These are phyloP conservation scores for Nidularia sp. DNA, from an alignment of 768 basidiomycete species.

Conservation along the genomic window DNA sequence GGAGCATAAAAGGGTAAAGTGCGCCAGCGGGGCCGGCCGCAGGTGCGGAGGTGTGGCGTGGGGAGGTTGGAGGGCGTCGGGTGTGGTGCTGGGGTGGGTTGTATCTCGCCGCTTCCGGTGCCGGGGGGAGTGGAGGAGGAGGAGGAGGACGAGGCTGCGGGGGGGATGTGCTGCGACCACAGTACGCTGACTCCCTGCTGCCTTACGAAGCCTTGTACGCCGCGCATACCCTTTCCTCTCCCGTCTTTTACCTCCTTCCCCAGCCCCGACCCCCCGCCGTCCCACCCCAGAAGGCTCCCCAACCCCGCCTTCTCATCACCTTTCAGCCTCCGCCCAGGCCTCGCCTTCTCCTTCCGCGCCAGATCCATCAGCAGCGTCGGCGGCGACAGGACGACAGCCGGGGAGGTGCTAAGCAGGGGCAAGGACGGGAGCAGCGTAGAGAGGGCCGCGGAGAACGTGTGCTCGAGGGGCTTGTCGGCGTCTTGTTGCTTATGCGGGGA, in stretches of 20 bases:
- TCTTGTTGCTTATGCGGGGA: constrained; percentile 4
- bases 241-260: not conserved
- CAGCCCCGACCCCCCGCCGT: constrained; percentile 22
- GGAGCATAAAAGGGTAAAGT: constrained; percentile 45
- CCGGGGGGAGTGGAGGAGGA: constrained; percentile 2
- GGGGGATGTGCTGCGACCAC: constrained; percentile 35
- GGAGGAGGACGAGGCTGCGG: constrained; percentile 2
- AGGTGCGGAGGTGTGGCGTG: constrained; percentile 18
- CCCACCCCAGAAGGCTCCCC: constrained; percentile 58
- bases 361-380: constrained; percentile 48
- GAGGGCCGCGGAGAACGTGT: constrained; percentile 35
- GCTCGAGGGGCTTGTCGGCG: constrained; percentile 9
- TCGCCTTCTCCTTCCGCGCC: constrained; percentile 42
- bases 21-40: constrained; percentile 44
- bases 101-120: constrained; percentile 1
- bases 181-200: constrained; percentile 56
- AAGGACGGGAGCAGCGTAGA: constrained; percentile 33
- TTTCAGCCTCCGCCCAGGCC: constrained; percentile 32
- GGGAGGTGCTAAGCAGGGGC: constrained; percentile 48
- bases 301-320: constrained; percentile 58
- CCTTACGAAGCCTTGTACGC: constrained; percentile 47
- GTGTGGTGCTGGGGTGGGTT: constrained; percentile 6
- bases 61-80: constrained; percentile 1
- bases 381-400: constrained; percentile 40
- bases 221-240: constrained; percentile 40